Conservation (phyloP, 179 eudicot genomes). For the Silene noctiflora region DNA sequence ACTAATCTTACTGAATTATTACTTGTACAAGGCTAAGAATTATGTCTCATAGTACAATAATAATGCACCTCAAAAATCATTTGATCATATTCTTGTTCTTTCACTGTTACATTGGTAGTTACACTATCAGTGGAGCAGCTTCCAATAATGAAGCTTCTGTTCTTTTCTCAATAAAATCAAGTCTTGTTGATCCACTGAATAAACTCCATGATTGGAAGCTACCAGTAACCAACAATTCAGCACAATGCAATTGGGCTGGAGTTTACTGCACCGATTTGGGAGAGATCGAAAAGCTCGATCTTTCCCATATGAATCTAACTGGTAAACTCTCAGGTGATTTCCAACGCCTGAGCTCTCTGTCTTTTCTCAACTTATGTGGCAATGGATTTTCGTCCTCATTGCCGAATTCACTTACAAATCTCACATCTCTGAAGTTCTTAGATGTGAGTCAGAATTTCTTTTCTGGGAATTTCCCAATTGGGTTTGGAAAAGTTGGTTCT, state of each 20-base stretch:
- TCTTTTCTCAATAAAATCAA: conserved; percentile 58
- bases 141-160: conserved; percentile 37
- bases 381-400: conserved; percentile 62
- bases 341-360: conserved; percentile 39
- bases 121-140: conserved; percentile 19
- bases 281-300: conserved; percentile 50
- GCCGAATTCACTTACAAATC: conserved; percentile 52
- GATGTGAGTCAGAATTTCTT: conserved; percentile 81
- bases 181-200: conserved; percentile 53
- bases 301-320: conserved; percentile 74
- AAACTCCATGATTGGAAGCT: conserved; percentile 57
- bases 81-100: conserved; percentile 24
- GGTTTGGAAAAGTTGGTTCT: conserved; percentile 44
- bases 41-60: conserved; percentile 13
- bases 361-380: conserved; percentile 56
- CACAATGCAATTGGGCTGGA: conserved; percentile 84
- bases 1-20: conserved; percentile 16
- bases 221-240: conserved; percentile 22
- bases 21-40: background rate
- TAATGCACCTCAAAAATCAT: conserved; percentile 27
- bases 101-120: conserved; percentile 41
- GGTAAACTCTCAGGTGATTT: conserved; percentile 62
- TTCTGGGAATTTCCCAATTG: conserved; percentile 52
- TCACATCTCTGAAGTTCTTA: conserved; percentile 46
- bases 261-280: conserved; percentile 62